These are phyloP conservation scores for Phyllosticta ampelicida DNA, from an alignment of 2,329 filamentous ascomycete genomes.

Conservation along the genomic window DNA sequence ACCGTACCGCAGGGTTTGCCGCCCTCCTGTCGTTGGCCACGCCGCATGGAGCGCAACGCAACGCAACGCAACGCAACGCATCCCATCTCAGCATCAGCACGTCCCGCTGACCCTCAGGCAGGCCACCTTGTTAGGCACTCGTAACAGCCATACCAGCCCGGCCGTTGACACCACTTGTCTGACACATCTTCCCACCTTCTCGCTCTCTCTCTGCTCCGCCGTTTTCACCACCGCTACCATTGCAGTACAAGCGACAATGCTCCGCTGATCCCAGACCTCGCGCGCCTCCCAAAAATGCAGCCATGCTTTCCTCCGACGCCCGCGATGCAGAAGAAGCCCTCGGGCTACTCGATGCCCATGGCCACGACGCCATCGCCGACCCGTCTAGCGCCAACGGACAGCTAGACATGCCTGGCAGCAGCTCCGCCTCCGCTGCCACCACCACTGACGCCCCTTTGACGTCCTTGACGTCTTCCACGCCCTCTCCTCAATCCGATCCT, in stretches of 20 bases:
- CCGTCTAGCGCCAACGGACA: background rate
- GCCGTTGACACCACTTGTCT: background rate
- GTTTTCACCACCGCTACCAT: background rate
- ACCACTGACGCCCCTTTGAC: background rate
- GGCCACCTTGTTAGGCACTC: background rate
- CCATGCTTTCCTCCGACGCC: slow-evolving; percentile 10
- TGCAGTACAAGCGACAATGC: background rate
- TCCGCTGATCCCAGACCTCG: background rate
- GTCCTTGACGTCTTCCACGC: background rate
- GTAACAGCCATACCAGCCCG: background rate
- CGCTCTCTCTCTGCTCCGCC: background rate
- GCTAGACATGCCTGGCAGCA: background rate
- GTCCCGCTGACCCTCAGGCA: background rate
- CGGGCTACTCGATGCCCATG: slow-evolving; percentile 4
- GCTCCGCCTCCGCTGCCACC: background rate
- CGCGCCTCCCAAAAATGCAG: background rate
- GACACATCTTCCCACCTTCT: background rate
- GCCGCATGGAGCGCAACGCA: background rate
- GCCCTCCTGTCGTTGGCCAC: background rate
- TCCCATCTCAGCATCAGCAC: background rate
- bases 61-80: background rate
- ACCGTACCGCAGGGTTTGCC: background rate
- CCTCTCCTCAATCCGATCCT: background rate
- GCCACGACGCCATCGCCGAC: slow-evolving; percentile 4
- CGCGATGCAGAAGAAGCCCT: slow-evolving; percentile 9